phyloP scores from a whole-genome alignment of 805 yeast species.

The Barnettozyma sucrosica region DNA sequence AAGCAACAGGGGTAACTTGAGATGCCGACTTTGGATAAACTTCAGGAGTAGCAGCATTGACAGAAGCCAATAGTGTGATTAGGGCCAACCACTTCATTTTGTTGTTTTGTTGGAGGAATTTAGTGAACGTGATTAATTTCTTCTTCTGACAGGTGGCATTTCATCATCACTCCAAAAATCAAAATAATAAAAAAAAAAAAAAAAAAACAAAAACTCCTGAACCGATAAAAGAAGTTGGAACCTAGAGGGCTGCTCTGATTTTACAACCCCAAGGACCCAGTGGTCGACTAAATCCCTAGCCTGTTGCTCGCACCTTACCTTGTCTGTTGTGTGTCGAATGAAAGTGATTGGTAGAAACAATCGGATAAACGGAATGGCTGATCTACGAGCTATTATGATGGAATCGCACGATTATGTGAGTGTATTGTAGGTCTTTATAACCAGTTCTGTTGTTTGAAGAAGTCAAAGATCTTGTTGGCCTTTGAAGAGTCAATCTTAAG shows the following conservation, averaged over 20 bases:
- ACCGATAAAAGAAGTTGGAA: neutral
- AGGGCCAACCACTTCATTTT: neutral
- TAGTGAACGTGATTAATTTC: neutral
- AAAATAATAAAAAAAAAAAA: no score
- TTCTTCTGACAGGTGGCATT: neutral
- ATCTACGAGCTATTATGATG: neutral
- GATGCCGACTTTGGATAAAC: slow-evolving; percentile 9
- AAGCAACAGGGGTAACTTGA: slow-evolving; percentile 16
- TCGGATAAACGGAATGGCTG: no score
- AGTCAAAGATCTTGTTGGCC: slow-evolving; percentile 83
- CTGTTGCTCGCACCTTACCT: slow-evolving; percentile 25
- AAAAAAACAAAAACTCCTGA: no score
- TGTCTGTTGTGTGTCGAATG: neutral
- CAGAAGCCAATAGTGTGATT: neutral
- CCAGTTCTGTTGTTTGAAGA: slow-evolving; percentile 92
- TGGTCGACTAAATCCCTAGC: slow-evolving; percentile 28
- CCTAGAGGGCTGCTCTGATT: no score
- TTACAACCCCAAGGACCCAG: slow-evolving; percentile 10
- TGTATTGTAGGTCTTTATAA: slow-evolving; percentile 23
- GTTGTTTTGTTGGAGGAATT: neutral
- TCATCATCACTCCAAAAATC: neutral
- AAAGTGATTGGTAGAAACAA: no score
- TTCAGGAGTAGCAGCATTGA: slow-evolving; percentile 3
- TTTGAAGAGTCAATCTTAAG: slow-evolving; percentile 81
- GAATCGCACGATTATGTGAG: neutral